Percentiles rank a stretch among this genome's conserved stretches.
Conservation (phyloP, 768 basidiomycete genomes). For the Mycena venus region DNA sequence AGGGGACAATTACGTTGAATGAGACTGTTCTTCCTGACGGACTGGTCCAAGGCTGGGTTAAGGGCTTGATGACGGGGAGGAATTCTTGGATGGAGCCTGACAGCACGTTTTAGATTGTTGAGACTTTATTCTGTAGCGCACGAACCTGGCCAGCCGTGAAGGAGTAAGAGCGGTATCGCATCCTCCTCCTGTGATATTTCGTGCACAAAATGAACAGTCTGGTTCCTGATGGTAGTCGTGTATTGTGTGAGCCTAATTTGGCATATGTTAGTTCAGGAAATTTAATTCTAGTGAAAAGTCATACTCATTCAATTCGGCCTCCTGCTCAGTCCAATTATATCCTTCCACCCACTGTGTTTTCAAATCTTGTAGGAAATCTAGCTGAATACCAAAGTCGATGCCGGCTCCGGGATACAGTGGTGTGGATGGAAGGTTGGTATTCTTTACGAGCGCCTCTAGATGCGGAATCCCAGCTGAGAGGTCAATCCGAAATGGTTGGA, state of each 20-base stretch:
- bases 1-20: slow-evolving; percentile 21
- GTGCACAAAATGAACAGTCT: slow-evolving; percentile 27
- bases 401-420: slow-evolving; percentile 8
- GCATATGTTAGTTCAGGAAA: no score
- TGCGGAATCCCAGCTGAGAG: slow-evolving; percentile 1
- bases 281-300: neutral
- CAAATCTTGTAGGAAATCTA: slow-evolving; percentile 12
- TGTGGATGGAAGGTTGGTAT: slow-evolving; percentile 12
- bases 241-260: slow-evolving; percentile 26
- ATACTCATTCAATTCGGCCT: slow-evolving; percentile 17
- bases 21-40: slow-evolving; percentile 2
- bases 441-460: slow-evolving; percentile 8
- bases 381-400: neutral
- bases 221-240: slow-evolving; percentile 28
- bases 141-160: slow-evolving; percentile 30
- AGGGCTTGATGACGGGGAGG: no score
- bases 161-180: slow-evolving; percentile 20
- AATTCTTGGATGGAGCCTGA: slow-evolving; percentile 26
- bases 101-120: neutral
- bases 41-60: neutral
- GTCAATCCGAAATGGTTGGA: slow-evolving; percentile 14
- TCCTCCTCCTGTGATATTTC: slow-evolving; percentile 11
- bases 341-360: slow-evolving; percentile 6
- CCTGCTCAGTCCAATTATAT: slow-evolving; percentile 14
- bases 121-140: neutral